Conservation (phyloP, 139 green algal genomes). For the Edaphochlamys debaryana region DNA sequence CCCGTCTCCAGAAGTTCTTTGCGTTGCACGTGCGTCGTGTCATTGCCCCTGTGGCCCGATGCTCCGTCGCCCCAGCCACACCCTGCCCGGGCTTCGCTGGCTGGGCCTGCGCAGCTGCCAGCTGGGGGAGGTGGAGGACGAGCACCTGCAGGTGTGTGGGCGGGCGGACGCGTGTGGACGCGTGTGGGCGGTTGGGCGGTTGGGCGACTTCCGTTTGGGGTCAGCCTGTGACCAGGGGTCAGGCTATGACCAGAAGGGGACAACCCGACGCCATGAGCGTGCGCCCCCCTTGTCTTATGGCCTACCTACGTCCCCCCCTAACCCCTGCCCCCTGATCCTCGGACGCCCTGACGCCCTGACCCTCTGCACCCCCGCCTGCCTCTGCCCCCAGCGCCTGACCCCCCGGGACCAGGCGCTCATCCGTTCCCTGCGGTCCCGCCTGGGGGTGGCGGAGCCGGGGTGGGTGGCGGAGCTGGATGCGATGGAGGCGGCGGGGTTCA, state of each 20-base stretch:
- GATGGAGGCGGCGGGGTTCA: constrained; percentile 60
- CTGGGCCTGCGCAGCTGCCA: constrained; percentile 72
- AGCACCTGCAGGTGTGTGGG: too few relatives aligned
- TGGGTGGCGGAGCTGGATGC: constrained; percentile 80
- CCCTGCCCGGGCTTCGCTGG: constrained; percentile 76
- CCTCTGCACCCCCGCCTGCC: too few relatives aligned
- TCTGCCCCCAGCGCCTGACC: constrained; percentile 10
- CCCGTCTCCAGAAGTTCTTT: too few relatives aligned
- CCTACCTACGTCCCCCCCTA: too few relatives aligned
- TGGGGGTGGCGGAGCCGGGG: constrained; percentile 40
- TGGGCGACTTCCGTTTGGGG: too few relatives aligned
- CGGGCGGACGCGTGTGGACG: too few relatives aligned
- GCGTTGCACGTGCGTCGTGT: background rate
- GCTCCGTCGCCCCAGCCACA: constrained; percentile 53
- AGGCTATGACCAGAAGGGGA: too few relatives aligned
- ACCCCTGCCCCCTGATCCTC: too few relatives aligned
- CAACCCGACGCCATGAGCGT: too few relatives aligned
- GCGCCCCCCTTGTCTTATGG: too few relatives aligned
- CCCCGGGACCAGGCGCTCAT: constrained; percentile 73
- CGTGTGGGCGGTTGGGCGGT: too few relatives aligned
- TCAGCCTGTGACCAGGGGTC: too few relatives aligned
- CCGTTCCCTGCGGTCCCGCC: constrained; percentile 77
- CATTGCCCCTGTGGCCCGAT: background rate
- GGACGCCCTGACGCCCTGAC: background rate
- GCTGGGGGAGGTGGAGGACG: constrained; percentile 60